phyloP scores from a whole-genome alignment of 805 yeast species.

The Saccharomycopsis sp. region DNA sequence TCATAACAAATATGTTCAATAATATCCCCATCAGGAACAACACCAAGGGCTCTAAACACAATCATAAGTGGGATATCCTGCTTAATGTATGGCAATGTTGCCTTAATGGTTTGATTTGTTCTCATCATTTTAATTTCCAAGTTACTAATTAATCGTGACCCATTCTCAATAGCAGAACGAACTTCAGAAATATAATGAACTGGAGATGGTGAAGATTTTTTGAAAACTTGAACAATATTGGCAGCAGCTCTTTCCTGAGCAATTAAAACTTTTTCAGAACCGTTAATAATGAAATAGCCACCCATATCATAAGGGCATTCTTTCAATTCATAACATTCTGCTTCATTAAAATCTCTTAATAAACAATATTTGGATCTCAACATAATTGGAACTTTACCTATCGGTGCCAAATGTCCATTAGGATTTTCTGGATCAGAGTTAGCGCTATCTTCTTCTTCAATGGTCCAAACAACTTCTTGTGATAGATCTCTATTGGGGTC shows the following conservation, averaged over 20 bases:
- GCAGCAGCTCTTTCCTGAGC: slow-evolving; percentile 99
- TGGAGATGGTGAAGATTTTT: slow-evolving; percentile 95
- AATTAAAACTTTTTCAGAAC: slow-evolving; percentile 95
- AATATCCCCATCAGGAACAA: slow-evolving; percentile 98
- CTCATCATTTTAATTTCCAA: slow-evolving; percentile 91
- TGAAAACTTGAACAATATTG: slow-evolving; percentile 96
- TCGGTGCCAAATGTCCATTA: slow-evolving; percentile 43
- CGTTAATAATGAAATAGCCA: slow-evolving; percentile 96
- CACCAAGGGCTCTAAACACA: slow-evolving; percentile 96
- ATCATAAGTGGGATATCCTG: slow-evolving; percentile 96
- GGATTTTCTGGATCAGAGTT: slow-evolving; percentile 50
- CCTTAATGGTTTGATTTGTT: slow-evolving; percentile 85
- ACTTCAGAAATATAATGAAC: slow-evolving; percentile 94
- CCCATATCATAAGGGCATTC: slow-evolving; percentile 99
- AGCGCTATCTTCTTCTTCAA: slow-evolving; percentile 40
- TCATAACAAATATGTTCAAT: slow-evolving; percentile 97
- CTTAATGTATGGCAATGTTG: slow-evolving; percentile 92
- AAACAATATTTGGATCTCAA: slow-evolving; percentile 93
- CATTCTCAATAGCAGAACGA: slow-evolving; percentile 94
- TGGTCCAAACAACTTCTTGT: slow-evolving; percentile 54
- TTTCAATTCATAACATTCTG: slow-evolving; percentile 88
- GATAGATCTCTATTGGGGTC: slow-evolving; percentile 39
- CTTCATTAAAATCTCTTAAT: slow-evolving; percentile 81
- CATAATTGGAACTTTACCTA: slow-evolving; percentile 98
- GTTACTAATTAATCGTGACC: slow-evolving; percentile 88